Conservation (phyloP, 2,329 filamentous ascomycete species). For the Colletotrichum sojae region DNA sequence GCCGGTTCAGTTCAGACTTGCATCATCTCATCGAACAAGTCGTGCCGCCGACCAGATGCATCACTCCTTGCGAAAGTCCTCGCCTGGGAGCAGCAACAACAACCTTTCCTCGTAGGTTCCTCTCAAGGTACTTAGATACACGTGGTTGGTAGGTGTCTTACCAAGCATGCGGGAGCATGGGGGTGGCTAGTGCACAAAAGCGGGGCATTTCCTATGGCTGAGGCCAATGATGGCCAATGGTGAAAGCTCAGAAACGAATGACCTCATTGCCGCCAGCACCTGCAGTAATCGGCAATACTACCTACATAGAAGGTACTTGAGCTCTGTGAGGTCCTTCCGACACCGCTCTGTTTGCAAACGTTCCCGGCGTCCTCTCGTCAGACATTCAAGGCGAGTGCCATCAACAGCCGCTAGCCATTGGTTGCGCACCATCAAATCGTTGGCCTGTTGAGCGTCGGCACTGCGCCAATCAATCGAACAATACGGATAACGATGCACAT, state of each 20-base stretch:
- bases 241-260: conserved; percentile 18
- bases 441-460: background rate
- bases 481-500: conserved; percentile 22
- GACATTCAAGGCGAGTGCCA: background rate
- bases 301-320: too few relatives aligned
- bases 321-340: conserved; percentile 16
- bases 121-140: background rate
- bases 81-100: too few relatives aligned
- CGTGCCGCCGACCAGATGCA: background rate
- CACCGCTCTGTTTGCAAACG: conserved; percentile 34
- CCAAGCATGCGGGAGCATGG: conserved; percentile 26
- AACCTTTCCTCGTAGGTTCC: background rate
- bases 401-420: background rate
- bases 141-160: background rate
- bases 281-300: background rate
- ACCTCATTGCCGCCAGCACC: conserved; percentile 19
- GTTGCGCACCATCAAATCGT: conserved; percentile 6
- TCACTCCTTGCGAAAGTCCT: background rate
- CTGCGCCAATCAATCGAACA: background rate
- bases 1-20: background rate
- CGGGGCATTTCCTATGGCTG: conserved; percentile 18
- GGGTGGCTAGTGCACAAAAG: conserved; percentile 29
- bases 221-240: conserved; percentile 27
- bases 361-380: background rate
- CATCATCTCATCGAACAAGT: conserved; percentile 1